Evolutionary conservation across 176 grass and related monocot species (phyloP).

Genomic region (Oryza nivara): DNA sequence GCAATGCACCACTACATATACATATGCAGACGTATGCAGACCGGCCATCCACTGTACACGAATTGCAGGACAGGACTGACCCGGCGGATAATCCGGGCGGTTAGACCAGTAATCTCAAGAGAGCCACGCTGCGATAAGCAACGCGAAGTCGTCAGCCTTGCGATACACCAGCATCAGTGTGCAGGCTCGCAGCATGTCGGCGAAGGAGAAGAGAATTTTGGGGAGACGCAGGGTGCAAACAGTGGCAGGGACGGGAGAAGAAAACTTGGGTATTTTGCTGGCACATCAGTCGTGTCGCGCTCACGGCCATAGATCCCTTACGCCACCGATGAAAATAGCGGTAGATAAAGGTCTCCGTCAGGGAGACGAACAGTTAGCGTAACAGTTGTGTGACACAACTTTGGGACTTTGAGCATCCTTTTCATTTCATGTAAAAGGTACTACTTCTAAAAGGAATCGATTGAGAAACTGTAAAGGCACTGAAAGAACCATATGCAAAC

Average conservation of each 20-base stretch:
- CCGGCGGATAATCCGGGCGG: neutral
- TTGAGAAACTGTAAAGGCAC: neutral
- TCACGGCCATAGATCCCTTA: constrained; percentile 15
- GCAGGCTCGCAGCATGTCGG: neutral
- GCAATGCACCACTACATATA: neutral
- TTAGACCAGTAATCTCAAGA: neutral
- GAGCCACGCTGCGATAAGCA: neutral
- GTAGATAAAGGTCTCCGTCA: constrained; percentile 52
- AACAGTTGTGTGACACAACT: constrained; percentile 14
- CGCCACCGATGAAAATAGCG: neutral
- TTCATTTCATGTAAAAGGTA: neutral
- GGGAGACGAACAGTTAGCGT: neutral
- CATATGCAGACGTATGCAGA: neutral
- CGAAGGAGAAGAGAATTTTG: neutral
- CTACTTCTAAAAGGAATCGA: neutral
- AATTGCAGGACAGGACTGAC: neutral
- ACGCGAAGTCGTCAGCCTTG: neutral
- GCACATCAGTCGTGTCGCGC: neutral
- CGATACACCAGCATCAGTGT: neutral
- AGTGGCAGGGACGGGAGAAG: neutral
- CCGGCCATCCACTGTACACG: neutral
- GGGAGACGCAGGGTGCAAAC: neutral
- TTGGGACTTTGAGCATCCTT: neutral
- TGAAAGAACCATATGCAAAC: neutral
- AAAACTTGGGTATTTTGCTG: neutral